Evolutionary conservation across 2,329 filamentous ascomycete genomes (phyloP).

Genomic region (Fusarium newnesense): DNA sequence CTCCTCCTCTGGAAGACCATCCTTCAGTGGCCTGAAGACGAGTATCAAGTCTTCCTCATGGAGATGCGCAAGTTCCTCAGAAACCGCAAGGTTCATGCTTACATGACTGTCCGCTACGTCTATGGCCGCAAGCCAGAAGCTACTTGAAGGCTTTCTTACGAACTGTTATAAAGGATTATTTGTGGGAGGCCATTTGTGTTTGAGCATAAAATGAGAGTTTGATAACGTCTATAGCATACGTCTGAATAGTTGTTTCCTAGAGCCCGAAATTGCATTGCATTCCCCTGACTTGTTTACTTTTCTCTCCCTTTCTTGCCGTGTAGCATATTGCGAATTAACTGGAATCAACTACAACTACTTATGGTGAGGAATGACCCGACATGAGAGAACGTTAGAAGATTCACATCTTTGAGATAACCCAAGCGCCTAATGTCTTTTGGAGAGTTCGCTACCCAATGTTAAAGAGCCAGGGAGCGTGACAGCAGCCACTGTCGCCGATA

Average conservation of each 20-base stretch:
- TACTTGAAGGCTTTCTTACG: not conserved
- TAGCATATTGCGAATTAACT: too few relatives aligned
- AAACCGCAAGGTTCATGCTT: slow-evolving; percentile 30
- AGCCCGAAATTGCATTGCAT: not conserved
- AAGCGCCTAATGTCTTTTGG: too few relatives aligned
- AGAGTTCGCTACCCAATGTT: too few relatives aligned
- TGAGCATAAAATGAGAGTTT: not conserved
- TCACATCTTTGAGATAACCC: too few relatives aligned
- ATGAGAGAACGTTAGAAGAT: too few relatives aligned
- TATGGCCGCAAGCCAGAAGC: slow-evolving; percentile 30
- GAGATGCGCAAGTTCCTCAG: slow-evolving; percentile 28
- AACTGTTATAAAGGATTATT: not conserved
- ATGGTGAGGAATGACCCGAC: too few relatives aligned
- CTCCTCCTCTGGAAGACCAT: slow-evolving; percentile 34
- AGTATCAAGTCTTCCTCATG: slow-evolving; percentile 35
- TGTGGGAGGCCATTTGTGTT: not conserved
- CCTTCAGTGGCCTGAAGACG: slow-evolving; percentile 34
- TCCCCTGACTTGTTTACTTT: too few relatives aligned
- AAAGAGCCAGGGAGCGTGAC: too few relatives aligned
- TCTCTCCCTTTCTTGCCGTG: too few relatives aligned
- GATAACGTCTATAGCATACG: not conserved
- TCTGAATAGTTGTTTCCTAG: not conserved
- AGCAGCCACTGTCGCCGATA: too few relatives aligned
- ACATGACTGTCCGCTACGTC: slow-evolving; percentile 36
- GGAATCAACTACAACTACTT: too few relatives aligned